Evolutionary conservation across 352 stramenopile genomes (phyloP).

Genomic region (Globisporangium nunn): DNA sequence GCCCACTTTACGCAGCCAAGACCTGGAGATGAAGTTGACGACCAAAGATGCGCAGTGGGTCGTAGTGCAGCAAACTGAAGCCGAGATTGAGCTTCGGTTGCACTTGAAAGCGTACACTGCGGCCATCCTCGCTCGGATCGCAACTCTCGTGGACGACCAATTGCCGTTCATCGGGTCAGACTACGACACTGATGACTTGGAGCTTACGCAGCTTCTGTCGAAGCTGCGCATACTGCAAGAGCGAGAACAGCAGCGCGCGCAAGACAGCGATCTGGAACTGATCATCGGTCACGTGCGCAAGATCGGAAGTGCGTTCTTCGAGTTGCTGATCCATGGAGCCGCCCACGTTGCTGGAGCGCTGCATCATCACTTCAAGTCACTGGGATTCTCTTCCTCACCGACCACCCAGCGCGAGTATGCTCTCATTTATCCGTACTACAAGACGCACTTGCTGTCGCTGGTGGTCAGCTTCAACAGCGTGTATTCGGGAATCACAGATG

Average conservation of each 20-base stretch:
- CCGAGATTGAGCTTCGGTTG: conserved; percentile 28
- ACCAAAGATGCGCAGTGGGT: conserved; percentile 60
- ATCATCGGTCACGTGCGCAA: conserved; percentile 37
- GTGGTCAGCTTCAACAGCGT: conserved; percentile 16
- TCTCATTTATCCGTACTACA: conserved; percentile 25
- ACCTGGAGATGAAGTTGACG: conserved; percentile 37
- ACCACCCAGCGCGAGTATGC: conserved; percentile 18
- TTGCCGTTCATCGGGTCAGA: conserved; percentile 33
- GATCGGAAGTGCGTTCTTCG: conserved; percentile 44
- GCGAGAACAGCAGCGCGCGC: conserved; percentile 1
- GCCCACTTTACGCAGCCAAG: conserved; percentile 43
- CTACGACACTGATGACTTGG: conserved; percentile 45
- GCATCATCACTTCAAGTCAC: conserved; percentile 22
- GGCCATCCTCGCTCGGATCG: conserved; percentile 27
- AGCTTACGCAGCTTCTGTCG: conserved; percentile 43
- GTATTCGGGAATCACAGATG: conserved; percentile 15
- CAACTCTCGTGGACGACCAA: conserved; percentile 20
- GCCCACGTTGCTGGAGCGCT: conserved; percentile 27
- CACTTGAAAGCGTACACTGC: conserved; percentile 41
- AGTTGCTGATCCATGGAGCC: conserved; percentile 40
- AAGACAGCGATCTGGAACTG: conserved; percentile 28
- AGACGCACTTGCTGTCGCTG: conserved; percentile 23
- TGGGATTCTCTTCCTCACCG: conserved; percentile 11
- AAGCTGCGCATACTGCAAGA: conserved; percentile 25
- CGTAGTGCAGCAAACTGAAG: conserved; percentile 27